These are phyloP conservation scores for Heimioporus retisporus DNA, from an alignment of 1,284 basidiomycete genomes.

Conservation along the genomic window DNA sequence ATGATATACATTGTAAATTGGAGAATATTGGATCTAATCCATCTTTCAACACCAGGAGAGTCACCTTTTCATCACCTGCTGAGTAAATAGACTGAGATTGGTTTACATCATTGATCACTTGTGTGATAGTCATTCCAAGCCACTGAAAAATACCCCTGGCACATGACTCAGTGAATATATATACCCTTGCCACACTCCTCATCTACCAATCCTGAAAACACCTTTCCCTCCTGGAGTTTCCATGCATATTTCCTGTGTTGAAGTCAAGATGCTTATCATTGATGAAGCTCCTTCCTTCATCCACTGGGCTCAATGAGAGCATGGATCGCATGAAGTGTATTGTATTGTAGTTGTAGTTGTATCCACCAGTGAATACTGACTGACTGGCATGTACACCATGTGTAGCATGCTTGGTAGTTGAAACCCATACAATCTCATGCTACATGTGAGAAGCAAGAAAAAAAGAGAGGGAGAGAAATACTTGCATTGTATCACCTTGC, in stretches of 20 bases:
- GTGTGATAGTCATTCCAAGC: too few relatives aligned
- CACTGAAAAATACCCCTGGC: too few relatives aligned
- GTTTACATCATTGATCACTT: too few relatives aligned
- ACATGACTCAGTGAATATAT: too few relatives aligned
- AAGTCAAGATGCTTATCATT: conserved; percentile 11
- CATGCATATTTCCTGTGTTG: neutral
- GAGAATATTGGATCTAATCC: too few relatives aligned
- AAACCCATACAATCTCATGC: conserved; percentile 12
- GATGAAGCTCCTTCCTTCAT: neutral
- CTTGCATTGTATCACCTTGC: conserved; percentile 17
- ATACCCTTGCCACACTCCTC: too few relatives aligned
- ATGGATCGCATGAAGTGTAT: conserved; percentile 12
- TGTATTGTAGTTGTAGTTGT: conserved; percentile 20
- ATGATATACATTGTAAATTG: too few relatives aligned
- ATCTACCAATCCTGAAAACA: too few relatives aligned
- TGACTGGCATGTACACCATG: conserved; percentile 6
- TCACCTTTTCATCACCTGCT: too few relatives aligned
- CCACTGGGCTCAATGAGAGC: neutral
- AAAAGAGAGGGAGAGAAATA: neutral
- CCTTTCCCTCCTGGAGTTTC: too few relatives aligned
- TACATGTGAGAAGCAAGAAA: neutral
- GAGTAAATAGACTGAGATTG: too few relatives aligned
- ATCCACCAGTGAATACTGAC: conserved; percentile 17
- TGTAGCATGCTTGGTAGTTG: conserved; percentile 16
- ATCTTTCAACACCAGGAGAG: too few relatives aligned